Evolutionary conservation across 2,329 filamentous ascomycete species (phyloP).

Genomic region (Sporothrix brunneoviolacea): DNA sequence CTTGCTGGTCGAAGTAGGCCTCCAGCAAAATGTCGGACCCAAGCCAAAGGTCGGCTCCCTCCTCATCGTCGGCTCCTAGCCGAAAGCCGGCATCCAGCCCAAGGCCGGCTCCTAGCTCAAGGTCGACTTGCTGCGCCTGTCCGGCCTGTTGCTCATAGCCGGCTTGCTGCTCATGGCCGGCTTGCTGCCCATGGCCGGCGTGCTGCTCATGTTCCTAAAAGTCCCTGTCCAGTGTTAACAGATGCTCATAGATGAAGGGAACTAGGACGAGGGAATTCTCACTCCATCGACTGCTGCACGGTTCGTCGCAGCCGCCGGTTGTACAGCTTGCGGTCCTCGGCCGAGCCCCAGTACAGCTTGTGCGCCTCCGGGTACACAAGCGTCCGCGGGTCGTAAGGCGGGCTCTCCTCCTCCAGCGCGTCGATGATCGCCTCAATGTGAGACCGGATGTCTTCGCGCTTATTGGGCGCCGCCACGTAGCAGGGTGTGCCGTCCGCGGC

Average conservation of each 20-base stretch:
- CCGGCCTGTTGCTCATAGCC: too few relatives aligned
- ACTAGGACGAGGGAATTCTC: slow-evolving; percentile 24
- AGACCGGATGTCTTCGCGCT: slow-evolving; percentile 67
- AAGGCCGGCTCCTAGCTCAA: too few relatives aligned
- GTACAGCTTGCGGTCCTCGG: slow-evolving; percentile 76
- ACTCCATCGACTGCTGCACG: slow-evolving; percentile 63
- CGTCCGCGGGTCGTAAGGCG: slow-evolving; percentile 83
- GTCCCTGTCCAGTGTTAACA: background rate
- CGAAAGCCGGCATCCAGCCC: too few relatives aligned
- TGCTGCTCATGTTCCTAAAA: background rate
- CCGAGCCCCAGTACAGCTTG: slow-evolving; percentile 76
- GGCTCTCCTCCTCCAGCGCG: slow-evolving; percentile 78
- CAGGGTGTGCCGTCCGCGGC: slow-evolving; percentile 74
- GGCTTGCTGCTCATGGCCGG: too few relatives aligned
- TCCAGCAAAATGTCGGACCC: too few relatives aligned
- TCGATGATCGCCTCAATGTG: slow-evolving; percentile 81
- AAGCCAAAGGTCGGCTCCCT: too few relatives aligned
- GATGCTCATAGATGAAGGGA: too few relatives aligned
- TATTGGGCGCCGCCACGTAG: slow-evolving; percentile 59
- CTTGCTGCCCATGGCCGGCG: too few relatives aligned
- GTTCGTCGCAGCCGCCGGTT: slow-evolving; percentile 73
- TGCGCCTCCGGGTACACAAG: slow-evolving; percentile 81
- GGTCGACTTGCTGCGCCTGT: too few relatives aligned
- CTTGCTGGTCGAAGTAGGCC: too few relatives aligned
- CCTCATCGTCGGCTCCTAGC: too few relatives aligned